These are phyloP conservation scores for Castanea crenata DNA, from an alignment of 306 rosid genomes.

Conservation along the genomic window DNA sequence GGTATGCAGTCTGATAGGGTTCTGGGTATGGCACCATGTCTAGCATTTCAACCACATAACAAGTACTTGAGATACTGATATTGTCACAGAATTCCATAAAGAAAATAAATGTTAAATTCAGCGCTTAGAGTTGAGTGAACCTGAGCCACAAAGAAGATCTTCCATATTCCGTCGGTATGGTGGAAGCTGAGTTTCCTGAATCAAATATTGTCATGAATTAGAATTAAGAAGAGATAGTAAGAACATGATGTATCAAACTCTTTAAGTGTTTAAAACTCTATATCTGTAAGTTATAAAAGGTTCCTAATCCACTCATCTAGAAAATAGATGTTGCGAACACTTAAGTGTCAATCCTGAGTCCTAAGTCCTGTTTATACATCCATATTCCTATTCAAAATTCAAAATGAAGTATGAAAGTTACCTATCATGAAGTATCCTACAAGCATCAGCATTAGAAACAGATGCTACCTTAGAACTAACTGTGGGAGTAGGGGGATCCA, in stretches of 20 bases:
- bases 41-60: conserved; percentile 46
- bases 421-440: too few relatives aligned
- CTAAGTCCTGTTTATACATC: background rate
- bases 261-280: background rate
- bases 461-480: too few relatives aligned
- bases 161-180: conserved; percentile 90
- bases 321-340: background rate
- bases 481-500: background rate
- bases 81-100: background rate
- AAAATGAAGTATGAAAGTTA: too few relatives aligned
- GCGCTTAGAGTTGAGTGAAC: conserved; percentile 38
- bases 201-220: conserved; percentile 29
- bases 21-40: conserved; percentile 95
- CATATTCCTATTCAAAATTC: background rate
- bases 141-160: conserved; percentile 96
- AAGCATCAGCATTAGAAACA: too few relatives aligned
- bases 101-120: conserved; percentile 12
- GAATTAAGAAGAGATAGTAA: conserved; percentile 19
- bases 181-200: conserved; percentile 86
- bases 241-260: background rate
- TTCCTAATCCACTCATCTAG: conserved; percentile 5
- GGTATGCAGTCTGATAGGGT: conserved; percentile 94
- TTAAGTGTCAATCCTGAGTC: background rate
- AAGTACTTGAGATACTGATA: conserved; percentile 24
- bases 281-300: background rate